Evolutionary conservation across 768 basidiomycete genomes (phyloP), one percentile per base, ranked within the genome.

Genomic region (Amanita muscaria): DNA sequence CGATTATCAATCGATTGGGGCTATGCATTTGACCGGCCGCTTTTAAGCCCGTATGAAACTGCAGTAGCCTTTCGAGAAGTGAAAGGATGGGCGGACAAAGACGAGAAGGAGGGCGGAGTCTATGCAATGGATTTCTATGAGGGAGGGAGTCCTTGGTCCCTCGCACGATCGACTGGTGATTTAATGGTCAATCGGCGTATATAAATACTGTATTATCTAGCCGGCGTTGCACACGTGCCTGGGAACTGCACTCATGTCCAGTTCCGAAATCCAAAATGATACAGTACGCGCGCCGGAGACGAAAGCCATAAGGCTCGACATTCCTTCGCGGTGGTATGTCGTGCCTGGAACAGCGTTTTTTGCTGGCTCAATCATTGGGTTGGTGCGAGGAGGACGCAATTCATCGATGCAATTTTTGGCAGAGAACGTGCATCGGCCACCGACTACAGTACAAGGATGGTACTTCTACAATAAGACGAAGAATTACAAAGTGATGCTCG

Each of bases 101-200:
- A 19, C 47, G 45, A 60, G 51, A 35, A 54, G 40, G 39, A 63
- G 53, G 58, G 68, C 11, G 76, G 73, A 8, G 66, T 67, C 6
- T 98, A 99, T 65, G 85, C 89, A 2, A 99, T 99, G 96, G 88
- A 99, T 63, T 99, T 98, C 62, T 99, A 98, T 53, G 73, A 75
- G 24, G 85, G 80, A 5, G 83, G 80, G 2, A 85, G 75, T 49
- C 80, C 80, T 1, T 89, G 87, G 87, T 79, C 88, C 0, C 52
- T 72, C 16, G 76, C 86, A 15, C 73, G 86, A 57, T 53, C 63
- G 24, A 83, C 72, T 34, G 80, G 70, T 7, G 59, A 19, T 79
- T 77, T 52, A 60, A 53, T 52, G 52, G n/a, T n/a, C 6, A 15
- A 39, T 19, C 8, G 16, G 10, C 16, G 19, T 5, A 39, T 21